Percentiles rank a stretch among this genome's conserved stretches.
phyloP scores from a whole-genome alignment of 208 protist genomes.

The Leishmania lainsoni region DNA sequence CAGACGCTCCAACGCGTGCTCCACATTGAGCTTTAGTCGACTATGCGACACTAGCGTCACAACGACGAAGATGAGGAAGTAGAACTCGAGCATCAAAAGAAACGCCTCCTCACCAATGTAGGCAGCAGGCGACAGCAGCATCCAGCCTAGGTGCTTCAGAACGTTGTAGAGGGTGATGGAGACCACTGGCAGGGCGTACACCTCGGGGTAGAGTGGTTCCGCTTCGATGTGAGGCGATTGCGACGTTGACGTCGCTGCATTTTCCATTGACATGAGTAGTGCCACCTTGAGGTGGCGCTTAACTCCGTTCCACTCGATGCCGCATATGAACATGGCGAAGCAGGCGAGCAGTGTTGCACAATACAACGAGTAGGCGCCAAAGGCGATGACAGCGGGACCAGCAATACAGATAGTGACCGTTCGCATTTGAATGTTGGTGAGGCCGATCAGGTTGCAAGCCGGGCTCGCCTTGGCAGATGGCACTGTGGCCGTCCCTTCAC shows the following conservation, averaged over 20 bases:
- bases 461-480: slow-evolving; percentile 3
- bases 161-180: slow-evolving; percentile 44
- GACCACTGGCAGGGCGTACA: slow-evolving; percentile 66
- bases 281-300: slow-evolving; percentile 89
- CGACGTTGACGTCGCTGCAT: slow-evolving; percentile 1
- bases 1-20: slow-evolving; percentile 34
- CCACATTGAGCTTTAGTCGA: slow-evolving; percentile 40
- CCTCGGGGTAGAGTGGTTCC: slow-evolving; percentile 33
- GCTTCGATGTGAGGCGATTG: slow-evolving; percentile 23
- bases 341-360: slow-evolving; percentile 46
- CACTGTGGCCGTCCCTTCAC: background rate
- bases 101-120: slow-evolving; percentile 42
- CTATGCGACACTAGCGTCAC: slow-evolving; percentile 66
- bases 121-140: slow-evolving; percentile 48
- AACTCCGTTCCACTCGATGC: slow-evolving; percentile 77
- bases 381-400: slow-evolving; percentile 49
- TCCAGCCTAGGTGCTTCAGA: slow-evolving; percentile 60
- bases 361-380: slow-evolving; percentile 45
- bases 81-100: slow-evolving; percentile 44
- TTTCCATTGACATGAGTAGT: slow-evolving; percentile 41
- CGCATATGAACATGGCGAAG: slow-evolving; percentile 50
- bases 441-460: slow-evolving; percentile 27
- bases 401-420: slow-evolving; percentile 62
- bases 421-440: slow-evolving; percentile 63
- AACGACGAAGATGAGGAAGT: slow-evolving; percentile 61